These are phyloP conservation scores for Aspergillus ochraceoroseus DNA, from an alignment of 2,329 filamentous ascomycete genomes.

Conservation along the genomic window DNA sequence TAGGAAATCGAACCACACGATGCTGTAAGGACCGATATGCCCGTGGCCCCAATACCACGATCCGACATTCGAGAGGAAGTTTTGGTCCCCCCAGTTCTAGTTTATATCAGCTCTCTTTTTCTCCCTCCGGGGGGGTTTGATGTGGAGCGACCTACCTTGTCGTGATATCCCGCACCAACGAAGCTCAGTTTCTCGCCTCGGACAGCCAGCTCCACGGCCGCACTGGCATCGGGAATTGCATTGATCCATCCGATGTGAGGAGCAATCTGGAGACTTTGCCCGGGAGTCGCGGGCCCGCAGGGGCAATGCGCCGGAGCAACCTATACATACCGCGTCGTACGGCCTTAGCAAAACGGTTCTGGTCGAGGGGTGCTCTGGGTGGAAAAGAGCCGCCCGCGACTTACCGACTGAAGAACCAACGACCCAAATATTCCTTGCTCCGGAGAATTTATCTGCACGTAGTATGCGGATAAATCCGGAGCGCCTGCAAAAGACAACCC, in stretches of 20 bases:
- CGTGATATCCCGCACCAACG: slow-evolving; percentile 43
- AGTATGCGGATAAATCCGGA: slow-evolving; percentile 18
- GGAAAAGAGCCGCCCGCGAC: neutral
- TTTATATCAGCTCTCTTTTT: no score
- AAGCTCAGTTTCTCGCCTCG: slow-evolving; percentile 32
- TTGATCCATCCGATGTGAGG: slow-evolving; percentile 37
- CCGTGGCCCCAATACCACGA: slow-evolving; percentile 48
- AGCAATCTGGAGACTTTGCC: neutral
- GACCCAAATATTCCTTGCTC: neutral
- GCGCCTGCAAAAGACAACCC: slow-evolving; percentile 19
- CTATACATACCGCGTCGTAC: slow-evolving; percentile 2
- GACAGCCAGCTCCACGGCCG: slow-evolving; percentile 27
- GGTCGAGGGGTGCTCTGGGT: no score
- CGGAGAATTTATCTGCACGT: slow-evolving; percentile 1
- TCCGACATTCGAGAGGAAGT: slow-evolving; percentile 28
- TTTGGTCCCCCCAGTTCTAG: slow-evolving; percentile 41
- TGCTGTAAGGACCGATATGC: slow-evolving; percentile 39
- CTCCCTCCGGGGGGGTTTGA: no score
- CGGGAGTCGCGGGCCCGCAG: neutral
- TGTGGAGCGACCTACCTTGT: slow-evolving; percentile 37
- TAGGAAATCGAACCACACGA: slow-evolving; percentile 45
- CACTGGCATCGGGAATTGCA: slow-evolving; percentile 34
- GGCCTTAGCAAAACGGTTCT: no score
- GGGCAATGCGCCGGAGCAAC: slow-evolving; percentile 8
- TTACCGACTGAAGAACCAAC: neutral